Percentiles rank a stretch among this genome's conserved stretches.
phyloP scores from a whole-genome alignment of 176 grass and related monocot species.

The Rhipidocladum racemiflorum region DNA sequence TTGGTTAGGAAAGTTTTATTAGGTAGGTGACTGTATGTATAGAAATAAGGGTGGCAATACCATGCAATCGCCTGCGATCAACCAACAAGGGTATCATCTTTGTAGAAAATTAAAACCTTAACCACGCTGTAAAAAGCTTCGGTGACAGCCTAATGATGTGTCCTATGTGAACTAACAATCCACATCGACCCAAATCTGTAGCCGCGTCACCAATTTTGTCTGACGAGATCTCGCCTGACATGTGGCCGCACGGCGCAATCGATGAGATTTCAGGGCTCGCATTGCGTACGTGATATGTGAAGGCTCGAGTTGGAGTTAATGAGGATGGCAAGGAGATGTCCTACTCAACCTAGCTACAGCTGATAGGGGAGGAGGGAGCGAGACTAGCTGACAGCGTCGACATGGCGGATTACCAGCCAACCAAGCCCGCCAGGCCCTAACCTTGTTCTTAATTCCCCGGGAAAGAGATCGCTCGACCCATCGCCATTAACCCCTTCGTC shows the following conservation, averaged over 20 bases:
- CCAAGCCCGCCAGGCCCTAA: not conserved
- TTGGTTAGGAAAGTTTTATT: too few species aligned
- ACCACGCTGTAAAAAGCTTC: not conserved
- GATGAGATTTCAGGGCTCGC: not conserved
- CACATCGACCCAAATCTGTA: not conserved
- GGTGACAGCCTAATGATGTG: not conserved
- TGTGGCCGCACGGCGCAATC: not conserved
- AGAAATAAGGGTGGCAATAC: too few species aligned
- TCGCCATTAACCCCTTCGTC: not conserved
- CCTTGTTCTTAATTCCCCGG: not conserved
- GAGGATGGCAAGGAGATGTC: not conserved
- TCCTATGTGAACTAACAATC: not conserved
- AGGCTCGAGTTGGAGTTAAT: not conserved
- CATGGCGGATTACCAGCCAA: conserved; percentile 20
- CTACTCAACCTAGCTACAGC: not conserved
- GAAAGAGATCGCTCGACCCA: not conserved
- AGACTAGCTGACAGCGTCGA: conserved; percentile 16
- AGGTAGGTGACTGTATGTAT: too few species aligned
- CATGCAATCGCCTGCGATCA: too few species aligned
- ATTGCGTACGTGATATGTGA: not conserved
- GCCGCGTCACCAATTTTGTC: not conserved
- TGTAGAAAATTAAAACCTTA: not conserved
- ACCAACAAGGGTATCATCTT: too few species aligned
- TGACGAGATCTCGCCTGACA: not conserved
- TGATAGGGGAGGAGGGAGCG: not conserved